A percentile compares a stretch with the other conserved stretches of the same genome.
Evolutionary conservation across 75 land plant species (phyloP).

Genomic region (Larix kaempferi): DNA sequence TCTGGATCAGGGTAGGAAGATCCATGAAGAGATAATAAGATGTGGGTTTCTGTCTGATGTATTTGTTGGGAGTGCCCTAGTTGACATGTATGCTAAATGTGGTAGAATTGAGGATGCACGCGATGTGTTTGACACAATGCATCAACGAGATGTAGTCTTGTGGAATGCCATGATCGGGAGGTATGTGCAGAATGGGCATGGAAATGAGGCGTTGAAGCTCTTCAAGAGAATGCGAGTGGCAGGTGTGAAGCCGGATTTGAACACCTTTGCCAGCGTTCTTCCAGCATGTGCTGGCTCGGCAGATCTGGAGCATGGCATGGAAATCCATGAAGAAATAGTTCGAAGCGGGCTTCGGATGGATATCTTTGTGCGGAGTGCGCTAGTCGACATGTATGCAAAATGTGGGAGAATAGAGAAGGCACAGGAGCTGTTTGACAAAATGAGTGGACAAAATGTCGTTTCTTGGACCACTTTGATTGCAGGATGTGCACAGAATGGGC

Average conservation of each 20-base stretch:
- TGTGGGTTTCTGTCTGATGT: constrained; percentile 1
- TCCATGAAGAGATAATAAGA: neutral
- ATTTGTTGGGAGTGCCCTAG: neutral
- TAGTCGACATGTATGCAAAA: constrained; percentile 10
- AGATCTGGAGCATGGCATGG: constrained; percentile 17
- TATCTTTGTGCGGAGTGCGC: constrained; percentile 9
- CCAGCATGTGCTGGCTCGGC: constrained; percentile 25
- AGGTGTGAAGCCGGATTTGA: constrained; percentile 19
- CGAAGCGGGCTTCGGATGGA: neutral
- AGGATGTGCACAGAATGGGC: neutral
- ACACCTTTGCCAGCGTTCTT: constrained; percentile 20
- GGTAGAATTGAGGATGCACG: constrained; percentile 6
- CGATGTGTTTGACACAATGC: neutral
- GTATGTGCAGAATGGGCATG: constrained; percentile 41
- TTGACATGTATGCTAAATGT: constrained; percentile 10
- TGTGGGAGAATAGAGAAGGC: neutral
- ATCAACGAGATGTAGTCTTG: constrained; percentile 8
- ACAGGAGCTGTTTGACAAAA: neutral
- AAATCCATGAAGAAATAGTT: constrained; percentile 8
- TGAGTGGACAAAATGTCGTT: neutral
- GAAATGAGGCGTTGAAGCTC: constrained; percentile 36
- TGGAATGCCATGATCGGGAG: constrained; percentile 68
- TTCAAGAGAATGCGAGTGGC: constrained; percentile 37
- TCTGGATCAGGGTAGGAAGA: neutral
- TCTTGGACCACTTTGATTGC: neutral